phyloP scores from a whole-genome alignment of 805 yeast species.

The Yamadazyma tumulicola region DNA sequence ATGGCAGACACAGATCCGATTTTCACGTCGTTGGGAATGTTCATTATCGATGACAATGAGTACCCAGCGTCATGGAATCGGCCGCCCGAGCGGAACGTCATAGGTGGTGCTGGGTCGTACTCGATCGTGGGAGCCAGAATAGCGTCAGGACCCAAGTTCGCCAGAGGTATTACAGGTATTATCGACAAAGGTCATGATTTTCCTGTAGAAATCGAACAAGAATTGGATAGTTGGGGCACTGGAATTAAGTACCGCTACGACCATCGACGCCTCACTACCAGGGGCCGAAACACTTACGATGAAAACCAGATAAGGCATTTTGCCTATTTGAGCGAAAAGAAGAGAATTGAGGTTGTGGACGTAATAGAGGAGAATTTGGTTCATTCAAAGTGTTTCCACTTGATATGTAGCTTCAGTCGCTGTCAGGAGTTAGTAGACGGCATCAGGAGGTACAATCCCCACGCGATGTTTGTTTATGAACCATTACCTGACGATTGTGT shows the following conservation, averaged over 20 bases:
- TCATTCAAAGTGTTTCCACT: constrained; percentile 50
- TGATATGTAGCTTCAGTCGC: constrained; percentile 70
- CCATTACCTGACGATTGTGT: constrained; percentile 78
- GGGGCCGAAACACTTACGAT: constrained; percentile 78
- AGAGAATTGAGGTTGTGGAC: constrained; percentile 56
- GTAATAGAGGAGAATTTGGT: constrained; percentile 38
- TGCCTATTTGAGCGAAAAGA: constrained; percentile 58
- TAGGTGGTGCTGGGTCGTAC: constrained; percentile 91
- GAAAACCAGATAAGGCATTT: constrained; percentile 55
- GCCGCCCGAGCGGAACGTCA: constrained; percentile 43
- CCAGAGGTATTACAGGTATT: constrained; percentile 55
- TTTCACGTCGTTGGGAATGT: constrained; percentile 56
- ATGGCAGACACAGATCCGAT: constrained; percentile 2
- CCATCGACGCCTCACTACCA: constrained; percentile 56
- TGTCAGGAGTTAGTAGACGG: constrained; percentile 46
- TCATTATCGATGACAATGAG: constrained; percentile 83
- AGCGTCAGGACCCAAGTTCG: constrained; percentile 34
- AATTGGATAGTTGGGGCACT: constrained; percentile 58
- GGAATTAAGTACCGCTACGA: constrained; percentile 57
- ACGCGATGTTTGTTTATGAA: constrained; percentile 68
- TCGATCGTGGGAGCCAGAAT: constrained; percentile 74
- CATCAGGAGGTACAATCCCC: constrained; percentile 19
- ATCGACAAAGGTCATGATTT: constrained; percentile 81
- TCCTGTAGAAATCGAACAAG: constrained; percentile 44
- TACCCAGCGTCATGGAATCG: constrained; percentile 39